Conservation (phyloP, 148 eudicot species). For the Arbutus unedo region DNA sequence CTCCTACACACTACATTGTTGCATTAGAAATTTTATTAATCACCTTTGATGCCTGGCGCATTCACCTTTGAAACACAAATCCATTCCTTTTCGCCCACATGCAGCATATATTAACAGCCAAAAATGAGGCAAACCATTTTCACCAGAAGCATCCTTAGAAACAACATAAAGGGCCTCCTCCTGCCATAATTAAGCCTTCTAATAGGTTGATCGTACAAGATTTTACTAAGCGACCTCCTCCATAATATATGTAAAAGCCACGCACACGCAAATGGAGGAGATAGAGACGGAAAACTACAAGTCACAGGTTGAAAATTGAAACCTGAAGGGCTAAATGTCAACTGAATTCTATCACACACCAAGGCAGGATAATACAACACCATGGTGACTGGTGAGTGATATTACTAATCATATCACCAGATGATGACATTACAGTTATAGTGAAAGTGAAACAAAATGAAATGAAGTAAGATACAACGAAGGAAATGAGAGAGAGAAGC, state of each 20-base stretch:
- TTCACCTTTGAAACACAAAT: not conserved
- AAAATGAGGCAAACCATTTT: not conserved
- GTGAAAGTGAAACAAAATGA: not conserved
- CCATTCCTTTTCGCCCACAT: not conserved
- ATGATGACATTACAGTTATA: not conserved
- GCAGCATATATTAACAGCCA: not conserved
- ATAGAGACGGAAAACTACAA: not conserved
- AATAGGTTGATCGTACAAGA: not conserved
- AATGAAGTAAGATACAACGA: not conserved
- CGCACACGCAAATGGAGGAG: not conserved
- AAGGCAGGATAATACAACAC: too few species aligned
- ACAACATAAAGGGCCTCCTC: not conserved
- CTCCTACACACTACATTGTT: not conserved
- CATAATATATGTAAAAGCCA: not conserved
- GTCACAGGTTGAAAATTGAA: not conserved
- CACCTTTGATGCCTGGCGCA: not conserved
- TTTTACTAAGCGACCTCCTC: not conserved
- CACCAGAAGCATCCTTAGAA: not conserved
- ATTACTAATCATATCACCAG: too few species aligned
- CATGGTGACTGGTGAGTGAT: too few species aligned
- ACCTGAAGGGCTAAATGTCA: not conserved
- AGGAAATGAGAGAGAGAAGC: not conserved
- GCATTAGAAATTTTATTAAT: not conserved
- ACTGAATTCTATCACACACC: too few species aligned
- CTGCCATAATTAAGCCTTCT: not conserved